Evolutionary conservation across 2,329 filamentous ascomycete genomes (phyloP), one percentile per base, ranked within the genome.

Genomic region (Lachnellula arida): DNA sequence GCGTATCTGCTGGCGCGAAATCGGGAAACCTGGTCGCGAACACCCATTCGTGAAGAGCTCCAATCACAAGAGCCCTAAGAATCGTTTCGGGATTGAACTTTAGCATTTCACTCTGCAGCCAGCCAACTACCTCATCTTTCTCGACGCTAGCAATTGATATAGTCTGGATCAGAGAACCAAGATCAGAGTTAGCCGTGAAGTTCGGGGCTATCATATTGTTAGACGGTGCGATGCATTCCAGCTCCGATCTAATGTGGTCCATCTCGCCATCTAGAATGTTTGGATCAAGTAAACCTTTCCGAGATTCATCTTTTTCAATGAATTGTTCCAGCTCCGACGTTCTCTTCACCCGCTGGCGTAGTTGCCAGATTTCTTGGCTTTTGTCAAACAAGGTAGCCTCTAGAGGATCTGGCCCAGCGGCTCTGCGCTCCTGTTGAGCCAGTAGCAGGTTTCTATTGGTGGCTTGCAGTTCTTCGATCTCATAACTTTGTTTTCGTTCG

Each of bases 41-140:
- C 7, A 62, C 56, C 60, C 55, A 62, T 6, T 60, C 49, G 22
- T 48, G 32, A 2, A 61, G 8, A 3, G 57, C 59, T 32, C 51
- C 50, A 5, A 57, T 7, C 1, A 46, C 35, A 17, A 61, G 37
- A 15, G 17, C 15, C 48, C 49, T 55, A 9, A 61, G 11, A 11
- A 51, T 35, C 6, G 46, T 15, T 6, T 47, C 39, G 12, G 49
- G 2, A 5, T 37, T 43, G 28, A 47, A 52, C n/a, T 55, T 56
- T 1, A 11, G 19, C 3, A 2, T 42, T 37, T 5, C 8, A 14
- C 12, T 46, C 5, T 23, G 23, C 14, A 46, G 44, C 44, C 44
- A 46, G 14, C 19, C 4, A 3, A 17, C 11, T n/a, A 17, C 1
- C 35, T 43, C 15, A 44, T 46, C 12, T 46, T 46, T 14, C 17